Base-by-base conservation (phyloP, 306 rosid genomes). In the Castanea sativa region DNA sequence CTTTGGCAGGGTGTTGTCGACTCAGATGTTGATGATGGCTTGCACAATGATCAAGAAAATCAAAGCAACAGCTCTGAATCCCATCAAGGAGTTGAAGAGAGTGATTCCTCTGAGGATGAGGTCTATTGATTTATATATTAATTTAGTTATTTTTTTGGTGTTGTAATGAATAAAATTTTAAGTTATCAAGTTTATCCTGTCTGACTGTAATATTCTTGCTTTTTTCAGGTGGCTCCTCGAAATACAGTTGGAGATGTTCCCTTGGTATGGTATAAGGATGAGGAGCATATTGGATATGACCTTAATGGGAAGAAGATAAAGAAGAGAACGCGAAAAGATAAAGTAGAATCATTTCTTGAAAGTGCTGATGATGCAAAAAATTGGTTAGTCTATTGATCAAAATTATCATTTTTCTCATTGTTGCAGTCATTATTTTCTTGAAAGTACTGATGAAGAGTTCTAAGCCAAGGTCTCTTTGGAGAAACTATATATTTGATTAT, bases 81-180 rank as follows among this genome's bases (percentile, higher is more conserved):
- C 69, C 86, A 85, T 55, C 82, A 83, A 74, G 91, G 20, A 77
- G 89, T 23, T 15, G 90, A 84, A 33, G 90, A 92, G 87, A 95
- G 98, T 84, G 99, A 92, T 87, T 95, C 99, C 19, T 95, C 99
- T 52, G 99, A 95, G 82, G 99, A 95, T 55, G 99, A 95, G 97
- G 99, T 95, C 18, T 53, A 70, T 78, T 83, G 23, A 29, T 53
- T 59, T 27, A 12, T 61, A 27, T 73, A 45, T 21, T 69, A 4
- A 73, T 29, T 49, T 8, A 27, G 41, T 10, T 79, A 5, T 61
- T 5, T 19, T 19, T 67, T 67, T 69, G 55, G 19, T 74, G n/a
- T 35, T 5, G 41, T 56, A 75, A 72, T 55, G 25, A 13, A n/a
- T 72, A 5, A 30, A 51, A 57, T 77, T 58, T 7, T 27, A 0